Base-by-base conservation (phyloP, 768 basidiomycete species). In the Dentipellis sp. region DNA sequence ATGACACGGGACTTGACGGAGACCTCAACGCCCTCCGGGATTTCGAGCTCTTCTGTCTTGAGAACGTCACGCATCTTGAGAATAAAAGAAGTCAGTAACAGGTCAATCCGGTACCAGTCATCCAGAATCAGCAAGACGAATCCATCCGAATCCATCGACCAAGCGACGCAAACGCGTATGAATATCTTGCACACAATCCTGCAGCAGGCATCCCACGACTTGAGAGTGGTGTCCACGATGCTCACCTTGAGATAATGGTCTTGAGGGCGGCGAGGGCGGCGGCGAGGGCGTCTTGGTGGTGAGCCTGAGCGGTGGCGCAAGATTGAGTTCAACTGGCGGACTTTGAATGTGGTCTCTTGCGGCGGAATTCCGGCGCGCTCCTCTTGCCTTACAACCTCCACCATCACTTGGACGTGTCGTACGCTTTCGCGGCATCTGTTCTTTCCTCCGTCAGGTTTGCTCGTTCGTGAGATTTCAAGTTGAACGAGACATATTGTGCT, bases 1-100 rank as follows among this genome's bases (percentile, higher is more conserved):
- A 99, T 88, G 65, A 93, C 74, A 60, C 97, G 86, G 63, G 94
- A 82, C 78, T 97, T 97, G 75, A 97, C 81, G 68, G 76, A 71
- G 62, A 98, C 83, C 48, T 86, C 82, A 66, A 99, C 86, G 65
- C 81, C 84, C 67, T 87, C 84, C 57, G 93, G 93, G 64, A 95
- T 82, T 45, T 83, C 81, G 75, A 94, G 84, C 72, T 91, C 91
- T 87, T 95, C 93, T 55, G 88, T 92, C 78, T 90, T 80, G 78
- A 90, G 82, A 69, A 93, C 80, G 83, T 92, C 90, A 75, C 87
- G 87, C 91, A 93, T 93, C 88, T 92, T 50, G 67, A 10, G 51
- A 34, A 54, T 59, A 54, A 57, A 58, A 22, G 37, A 17, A 19
- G 60, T 68, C 35, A 71, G 67, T 60, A 29, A 65, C 60, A 63